Evolutionary conservation across 306 rosid genomes (phyloP).

Genomic region (Luffa acutangula): DNA sequence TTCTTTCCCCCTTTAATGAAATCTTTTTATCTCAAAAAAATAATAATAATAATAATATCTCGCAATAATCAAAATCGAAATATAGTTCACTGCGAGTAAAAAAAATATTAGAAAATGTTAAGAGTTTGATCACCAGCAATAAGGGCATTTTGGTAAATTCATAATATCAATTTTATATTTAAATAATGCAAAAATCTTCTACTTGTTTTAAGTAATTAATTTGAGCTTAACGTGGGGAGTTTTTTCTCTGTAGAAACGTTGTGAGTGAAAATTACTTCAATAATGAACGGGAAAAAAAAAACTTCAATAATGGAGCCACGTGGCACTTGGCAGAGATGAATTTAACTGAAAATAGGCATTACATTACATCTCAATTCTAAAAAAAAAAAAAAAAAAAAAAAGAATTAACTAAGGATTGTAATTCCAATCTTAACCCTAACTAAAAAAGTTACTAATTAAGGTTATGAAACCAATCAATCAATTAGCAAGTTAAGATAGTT

Average conservation of each 20-base stretch:
- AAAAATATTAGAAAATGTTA: no score
- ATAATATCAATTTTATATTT: neutral
- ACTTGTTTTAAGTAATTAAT: no score
- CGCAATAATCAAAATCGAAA: neutral
- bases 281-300: no score
- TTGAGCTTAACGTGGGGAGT: neutral
- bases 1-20: no score
- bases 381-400: no score
- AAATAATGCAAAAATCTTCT: neutral
- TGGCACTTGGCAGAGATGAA: no score
- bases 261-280: no score
- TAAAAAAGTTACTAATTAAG: neutral
- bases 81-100: no score
- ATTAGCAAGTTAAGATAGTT: neutral
- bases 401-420: neutral
- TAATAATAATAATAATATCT: neutral
- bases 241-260: no score
- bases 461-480: neutral
- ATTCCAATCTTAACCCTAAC: neutral
- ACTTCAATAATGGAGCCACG: no score
- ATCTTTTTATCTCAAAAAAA: neutral
- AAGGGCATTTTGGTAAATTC: neutral
- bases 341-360: no score
- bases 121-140: neutral
- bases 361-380: neutral